Evolutionary conservation across 371 early-diverging fungal genomes (phyloP).

Genomic region (Mucor piriformis): DNA sequence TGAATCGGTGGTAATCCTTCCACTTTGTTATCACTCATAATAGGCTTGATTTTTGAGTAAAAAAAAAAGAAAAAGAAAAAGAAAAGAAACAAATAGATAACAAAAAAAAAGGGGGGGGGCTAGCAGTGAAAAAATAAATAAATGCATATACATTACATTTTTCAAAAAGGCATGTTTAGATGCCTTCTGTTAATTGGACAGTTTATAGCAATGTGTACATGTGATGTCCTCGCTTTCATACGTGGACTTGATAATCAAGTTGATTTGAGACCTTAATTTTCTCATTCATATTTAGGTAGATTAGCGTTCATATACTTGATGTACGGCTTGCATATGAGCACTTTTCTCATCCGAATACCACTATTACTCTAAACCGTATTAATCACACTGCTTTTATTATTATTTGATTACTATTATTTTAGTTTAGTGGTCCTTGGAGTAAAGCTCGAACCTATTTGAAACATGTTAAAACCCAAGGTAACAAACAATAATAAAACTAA

Average conservation of each 20-base stretch:
- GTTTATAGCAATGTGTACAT: constrained; percentile 4
- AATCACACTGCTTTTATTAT: not conserved
- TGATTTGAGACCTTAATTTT: not conserved
- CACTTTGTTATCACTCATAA: not conserved
- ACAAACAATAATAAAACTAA: not conserved
- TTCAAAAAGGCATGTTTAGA: constrained; percentile 16
- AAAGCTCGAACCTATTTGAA: constrained; percentile 20
- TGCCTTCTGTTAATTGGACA: constrained; percentile 11
- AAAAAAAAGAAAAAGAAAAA: constrained; percentile 7
- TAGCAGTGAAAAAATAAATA: not conserved
- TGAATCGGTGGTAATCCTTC: constrained; percentile 17
- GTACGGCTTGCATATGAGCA: not conserved
- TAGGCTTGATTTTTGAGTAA: not conserved
- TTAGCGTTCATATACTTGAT: not conserved
- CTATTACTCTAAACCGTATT: not conserved
- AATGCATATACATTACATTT: too few relatives aligned
- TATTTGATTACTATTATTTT: too few relatives aligned
- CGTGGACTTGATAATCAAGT: not conserved
- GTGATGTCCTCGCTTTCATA: constrained; percentile 7
- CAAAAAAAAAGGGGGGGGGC: not conserved
- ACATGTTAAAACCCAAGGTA: not conserved
- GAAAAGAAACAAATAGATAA: not conserved
- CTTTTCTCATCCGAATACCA: too few relatives aligned
- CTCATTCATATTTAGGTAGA: not conserved
- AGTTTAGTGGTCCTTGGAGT: constrained; percentile 20